A percentile compares a stretch with the other conserved stretches of the same genome.
phyloP scores from a whole-genome alignment of 768 basidiomycete genomes.

The Tylopilus vinaceipallidus region DNA sequence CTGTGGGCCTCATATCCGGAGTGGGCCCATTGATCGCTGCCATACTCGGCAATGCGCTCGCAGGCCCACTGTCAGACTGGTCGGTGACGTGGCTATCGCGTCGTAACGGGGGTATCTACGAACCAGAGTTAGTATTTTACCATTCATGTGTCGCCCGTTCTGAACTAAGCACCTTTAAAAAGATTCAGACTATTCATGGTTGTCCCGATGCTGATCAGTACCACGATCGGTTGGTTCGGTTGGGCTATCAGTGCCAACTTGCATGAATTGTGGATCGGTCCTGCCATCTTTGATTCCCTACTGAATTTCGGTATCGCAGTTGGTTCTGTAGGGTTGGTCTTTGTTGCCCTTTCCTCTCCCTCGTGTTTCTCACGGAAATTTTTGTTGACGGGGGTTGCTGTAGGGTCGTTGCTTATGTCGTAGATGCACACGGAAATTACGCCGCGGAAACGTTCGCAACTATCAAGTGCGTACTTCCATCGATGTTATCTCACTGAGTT shows the following conservation, averaged over 20 bases:
- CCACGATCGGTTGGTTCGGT: not conserved
- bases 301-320: not conserved
- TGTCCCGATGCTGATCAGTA: not conserved
- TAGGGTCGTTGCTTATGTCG: not conserved
- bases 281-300: not conserved
- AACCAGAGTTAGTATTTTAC: not conserved
- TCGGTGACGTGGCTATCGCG: not conserved
- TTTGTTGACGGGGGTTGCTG: not conserved
- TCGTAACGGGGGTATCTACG: not conserved
- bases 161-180: not conserved
- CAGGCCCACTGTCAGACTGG: not conserved
- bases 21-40: not conserved
- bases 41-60: not conserved
- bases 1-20: not conserved
- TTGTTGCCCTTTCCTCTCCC: not conserved
- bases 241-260: not conserved
- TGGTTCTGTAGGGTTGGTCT: not conserved
- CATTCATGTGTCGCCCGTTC: not conserved
- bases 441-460: not conserved
- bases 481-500: not conserved
- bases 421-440: not conserved
- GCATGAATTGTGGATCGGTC: not conserved
- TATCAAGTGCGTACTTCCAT: not conserved
- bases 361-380: not conserved
- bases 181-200: not conserved